These are phyloP conservation scores for Corynespora cassiicola DNA, from an alignment of 2,329 filamentous ascomycete species.

Conservation along the genomic window DNA sequence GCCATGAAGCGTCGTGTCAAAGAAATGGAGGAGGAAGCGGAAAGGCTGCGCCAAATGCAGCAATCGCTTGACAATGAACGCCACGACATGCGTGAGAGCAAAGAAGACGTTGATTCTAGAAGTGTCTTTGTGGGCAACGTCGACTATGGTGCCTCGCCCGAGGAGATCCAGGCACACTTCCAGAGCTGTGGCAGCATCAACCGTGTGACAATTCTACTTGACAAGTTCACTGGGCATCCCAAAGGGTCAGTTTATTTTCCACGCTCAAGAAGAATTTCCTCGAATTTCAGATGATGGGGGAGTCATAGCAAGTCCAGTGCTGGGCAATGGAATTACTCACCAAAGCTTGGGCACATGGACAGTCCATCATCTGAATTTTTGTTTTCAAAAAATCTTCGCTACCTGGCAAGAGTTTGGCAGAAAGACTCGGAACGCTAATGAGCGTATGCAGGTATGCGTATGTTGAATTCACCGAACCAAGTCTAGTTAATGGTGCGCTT, in stretches of 20 bases:
- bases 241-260: constrained; percentile 81
- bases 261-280: constrained; percentile 48
- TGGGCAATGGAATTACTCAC: too few species aligned
- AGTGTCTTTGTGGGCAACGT: constrained; percentile 99
- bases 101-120: constrained; percentile 92
- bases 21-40: constrained; percentile 65
- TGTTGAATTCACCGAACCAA: constrained; percentile 96
- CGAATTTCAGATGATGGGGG: constrained; percentile 22
- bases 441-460: constrained; percentile 84
- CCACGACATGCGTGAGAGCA: constrained; percentile 85
- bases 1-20: constrained; percentile 61
- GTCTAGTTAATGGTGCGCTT: constrained; percentile 88
- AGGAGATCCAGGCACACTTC: constrained; percentile 98
- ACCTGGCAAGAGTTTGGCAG: constrained; percentile 63
- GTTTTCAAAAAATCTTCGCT: constrained; percentile 50
- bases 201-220: constrained; percentile 93
- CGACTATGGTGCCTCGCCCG: constrained; percentile 94
- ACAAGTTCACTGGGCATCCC: constrained; percentile 99
- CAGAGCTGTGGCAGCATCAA: constrained; percentile 98
- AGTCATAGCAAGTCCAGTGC: constrained; percentile 4
- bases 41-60: constrained; percentile 63
- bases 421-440: constrained; percentile 61
- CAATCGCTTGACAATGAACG: constrained; percentile 79
- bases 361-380: constrained; percentile 18
- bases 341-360: too few species aligned